Evolutionary conservation across 257 asterid genomes (phyloP).

Genomic region (Fraxinus americana): DNA sequence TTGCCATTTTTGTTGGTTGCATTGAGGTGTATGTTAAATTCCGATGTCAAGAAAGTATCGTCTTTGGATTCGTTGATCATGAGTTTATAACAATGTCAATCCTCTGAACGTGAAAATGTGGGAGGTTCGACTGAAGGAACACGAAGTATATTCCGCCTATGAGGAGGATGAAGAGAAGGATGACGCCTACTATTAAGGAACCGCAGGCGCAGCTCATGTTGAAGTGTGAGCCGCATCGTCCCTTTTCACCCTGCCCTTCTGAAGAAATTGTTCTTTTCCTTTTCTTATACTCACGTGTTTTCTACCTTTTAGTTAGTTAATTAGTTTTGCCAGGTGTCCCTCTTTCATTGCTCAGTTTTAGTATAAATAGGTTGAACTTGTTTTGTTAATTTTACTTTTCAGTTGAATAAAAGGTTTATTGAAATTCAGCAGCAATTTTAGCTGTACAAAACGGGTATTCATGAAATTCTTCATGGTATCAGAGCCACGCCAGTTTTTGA

Average conservation of each 20-base stretch:
- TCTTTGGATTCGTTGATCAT: not conserved
- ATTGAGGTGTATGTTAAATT: slow-evolving; percentile 31
- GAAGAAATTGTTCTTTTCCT: too few relatives aligned
- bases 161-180: slow-evolving; percentile 31
- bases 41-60: slow-evolving; percentile 24
- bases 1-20: slow-evolving; percentile 29
- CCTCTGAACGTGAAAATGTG: slow-evolving; percentile 38
- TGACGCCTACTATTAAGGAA: slow-evolving; percentile 21
- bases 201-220: slow-evolving; percentile 37
- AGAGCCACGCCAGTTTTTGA: too few relatives aligned
- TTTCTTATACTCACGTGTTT: too few relatives aligned
- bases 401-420: too few relatives aligned
- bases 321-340: too few relatives aligned
- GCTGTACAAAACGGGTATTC: too few relatives aligned
- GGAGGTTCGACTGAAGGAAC: slow-evolving; percentile 44
- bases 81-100: slow-evolving; percentile 29
- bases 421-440: too few relatives aligned
- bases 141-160: slow-evolving; percentile 33
- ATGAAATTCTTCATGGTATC: too few relatives aligned
- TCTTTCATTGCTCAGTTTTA: too few relatives aligned
- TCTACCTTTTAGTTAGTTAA: too few relatives aligned
- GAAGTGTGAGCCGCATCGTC: slow-evolving; percentile 20
- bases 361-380: too few relatives aligned
- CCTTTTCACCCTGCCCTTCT: not conserved
- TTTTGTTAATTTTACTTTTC: too few relatives aligned